phyloP scores from a whole-genome alignment of 768 basidiomycete genomes.

The Glaciozyma martinii region DNA sequence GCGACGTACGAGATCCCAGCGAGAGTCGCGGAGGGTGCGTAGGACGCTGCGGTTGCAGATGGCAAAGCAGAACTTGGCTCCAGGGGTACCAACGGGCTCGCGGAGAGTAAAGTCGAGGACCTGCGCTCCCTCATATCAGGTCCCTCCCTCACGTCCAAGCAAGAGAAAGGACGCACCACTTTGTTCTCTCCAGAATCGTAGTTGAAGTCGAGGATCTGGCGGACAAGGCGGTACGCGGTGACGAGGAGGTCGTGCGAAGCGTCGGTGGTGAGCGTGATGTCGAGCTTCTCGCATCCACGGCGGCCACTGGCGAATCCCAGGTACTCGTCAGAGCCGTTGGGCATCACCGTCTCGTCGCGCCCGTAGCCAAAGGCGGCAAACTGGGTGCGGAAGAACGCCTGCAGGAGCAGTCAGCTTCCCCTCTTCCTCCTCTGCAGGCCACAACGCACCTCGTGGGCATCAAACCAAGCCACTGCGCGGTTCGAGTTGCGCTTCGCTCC shows the following conservation, averaged over 20 bases:
- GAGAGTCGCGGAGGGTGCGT: slow-evolving; percentile 2
- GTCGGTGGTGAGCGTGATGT: slow-evolving; percentile 2
- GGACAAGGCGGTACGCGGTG: not conserved
- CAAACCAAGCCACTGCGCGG: slow-evolving; percentile 4
- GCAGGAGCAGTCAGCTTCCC: too few relatives aligned
- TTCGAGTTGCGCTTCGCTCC: not conserved
- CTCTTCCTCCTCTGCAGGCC: too few relatives aligned
- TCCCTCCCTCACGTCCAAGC: not conserved
- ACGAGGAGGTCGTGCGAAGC: slow-evolving; percentile 5
- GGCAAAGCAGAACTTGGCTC: slow-evolving; percentile 23
- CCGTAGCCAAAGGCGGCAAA: slow-evolving; percentile 25
- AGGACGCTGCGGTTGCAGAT: slow-evolving; percentile 1
- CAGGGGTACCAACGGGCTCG: slow-evolving; percentile 9
- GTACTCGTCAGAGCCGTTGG: slow-evolving; percentile 21
- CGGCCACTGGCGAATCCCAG: slow-evolving; percentile 15
- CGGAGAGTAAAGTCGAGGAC: slow-evolving; percentile 17
- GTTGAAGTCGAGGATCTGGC: not conserved
- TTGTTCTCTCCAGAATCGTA: slow-evolving; percentile 9
- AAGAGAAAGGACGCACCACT: slow-evolving; percentile 1
- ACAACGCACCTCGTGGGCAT: not conserved
- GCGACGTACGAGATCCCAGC: slow-evolving; percentile 22
- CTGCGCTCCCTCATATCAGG: not conserved
- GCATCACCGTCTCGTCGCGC: not conserved
- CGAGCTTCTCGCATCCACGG: slow-evolving; percentile 9
- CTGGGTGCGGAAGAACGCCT: slow-evolving; percentile 1